Evolutionary conservation across 225 moss, liverwort and hornwort species (phyloP).

Genomic region (Bryum argenteum): DNA sequence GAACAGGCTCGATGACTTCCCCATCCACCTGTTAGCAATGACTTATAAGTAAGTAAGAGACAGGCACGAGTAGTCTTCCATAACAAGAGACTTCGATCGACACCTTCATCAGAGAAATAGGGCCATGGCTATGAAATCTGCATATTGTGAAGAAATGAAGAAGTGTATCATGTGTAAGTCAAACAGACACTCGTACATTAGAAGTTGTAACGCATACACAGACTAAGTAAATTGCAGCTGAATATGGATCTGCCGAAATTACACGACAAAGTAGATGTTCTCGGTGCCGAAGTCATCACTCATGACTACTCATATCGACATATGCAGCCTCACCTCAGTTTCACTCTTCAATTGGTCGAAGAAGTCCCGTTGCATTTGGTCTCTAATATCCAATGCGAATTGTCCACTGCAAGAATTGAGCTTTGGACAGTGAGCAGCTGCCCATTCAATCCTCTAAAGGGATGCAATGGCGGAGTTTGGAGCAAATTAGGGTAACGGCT

Average conservation of each 20-base stretch:
- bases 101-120: slow-evolving; percentile 1
- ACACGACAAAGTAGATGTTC: background rate
- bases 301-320: background rate
- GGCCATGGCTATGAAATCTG: background rate
- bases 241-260: background rate
- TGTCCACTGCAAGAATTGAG: slow-evolving; percentile 59
- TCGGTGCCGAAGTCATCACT: slow-evolving; percentile 5
- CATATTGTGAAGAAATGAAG: background rate
- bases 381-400: slow-evolving; percentile 76
- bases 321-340: slow-evolving; percentile 56
- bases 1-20: slow-evolving; percentile 70
- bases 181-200: slow-evolving; percentile 3
- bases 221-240: background rate
- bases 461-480: background rate
- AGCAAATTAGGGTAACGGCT: background rate
- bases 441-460: background rate
- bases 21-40: slow-evolving; percentile 67
- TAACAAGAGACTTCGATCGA: background rate
- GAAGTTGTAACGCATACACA: background rate
- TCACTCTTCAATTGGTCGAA: slow-evolving; percentile 77
- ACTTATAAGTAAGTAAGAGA: slow-evolving; percentile 2
- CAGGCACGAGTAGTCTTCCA: background rate
- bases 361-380: slow-evolving; percentile 88
- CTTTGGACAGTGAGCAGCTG: slow-evolving; percentile 7
- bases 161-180: background rate